These are phyloP conservation scores for Selaginella tamariscina DNA, from an alignment of 75 land plant species.

Conservation along the genomic window DNA sequence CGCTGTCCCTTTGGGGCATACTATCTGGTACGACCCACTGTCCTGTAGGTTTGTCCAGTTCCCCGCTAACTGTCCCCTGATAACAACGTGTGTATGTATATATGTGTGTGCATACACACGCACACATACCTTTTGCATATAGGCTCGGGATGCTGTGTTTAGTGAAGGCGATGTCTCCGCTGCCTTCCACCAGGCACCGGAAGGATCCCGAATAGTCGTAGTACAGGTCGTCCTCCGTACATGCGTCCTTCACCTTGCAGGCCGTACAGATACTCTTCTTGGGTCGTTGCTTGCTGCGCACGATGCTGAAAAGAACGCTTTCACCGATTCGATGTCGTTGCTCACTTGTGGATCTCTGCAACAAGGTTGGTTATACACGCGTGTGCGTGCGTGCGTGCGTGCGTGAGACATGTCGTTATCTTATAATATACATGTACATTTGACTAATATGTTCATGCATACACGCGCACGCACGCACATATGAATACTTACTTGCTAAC, in stretches of 20 bases:
- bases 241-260: background rate
- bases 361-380: background rate
- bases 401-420: too few species aligned
- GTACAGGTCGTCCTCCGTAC: constrained; percentile 4
- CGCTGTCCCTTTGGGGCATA: background rate
- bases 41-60: constrained; percentile 6
- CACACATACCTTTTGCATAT: constrained; percentile 9
- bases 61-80: background rate
- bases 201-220: constrained; percentile 9
- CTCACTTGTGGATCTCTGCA: constrained; percentile 6
- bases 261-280: background rate
- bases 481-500: background rate
- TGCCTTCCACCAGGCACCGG: constrained; percentile 10
- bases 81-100: too few species aligned
- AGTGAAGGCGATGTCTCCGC: constrained; percentile 10
- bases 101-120: too few species aligned
- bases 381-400: too few species aligned
- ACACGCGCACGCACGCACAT: too few species aligned
- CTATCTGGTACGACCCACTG: background rate
- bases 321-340: constrained; percentile 12
- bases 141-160: constrained; percentile 5
- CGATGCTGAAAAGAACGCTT: background rate
- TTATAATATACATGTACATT: too few species aligned
- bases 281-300: constrained; percentile 5
- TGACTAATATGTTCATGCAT: too few species aligned